Evolutionary conservation across 805 yeast genomes (phyloP), one percentile per base, ranked within the genome.

Genomic region (Candida oleophila): DNA sequence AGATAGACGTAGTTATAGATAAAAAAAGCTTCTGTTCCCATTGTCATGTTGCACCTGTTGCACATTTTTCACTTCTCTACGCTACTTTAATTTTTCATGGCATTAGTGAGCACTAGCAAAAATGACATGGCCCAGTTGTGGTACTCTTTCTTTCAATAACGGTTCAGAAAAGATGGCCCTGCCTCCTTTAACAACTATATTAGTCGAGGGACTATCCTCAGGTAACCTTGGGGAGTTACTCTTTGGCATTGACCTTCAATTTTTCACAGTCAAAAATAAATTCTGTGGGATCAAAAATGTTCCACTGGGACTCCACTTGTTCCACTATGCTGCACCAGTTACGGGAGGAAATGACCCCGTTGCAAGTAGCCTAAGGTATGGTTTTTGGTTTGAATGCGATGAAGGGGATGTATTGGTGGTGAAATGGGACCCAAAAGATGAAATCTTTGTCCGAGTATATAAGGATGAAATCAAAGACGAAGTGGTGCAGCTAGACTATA

Each of bases 281-380:
- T 63, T 78, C 20, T 65, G 61, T 47, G 88, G 88, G 1, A 69
- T 83, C 50, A 81, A 80, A 51, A 59, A 63, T 15, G 64, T 83
- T 3, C 72, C 79, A 0, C 47, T 58, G 3, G 88, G 88, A 0
- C 41, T 72, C 0, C 89, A 83, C 59, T 60, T 81, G 1, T 52
- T 83, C 11, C 88, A 83, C 59, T 73, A 77, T 62, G 76, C 80
- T 0, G 60, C 49, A 3, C 59, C 61, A 3, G 30, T 48, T 7
- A 21, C 22, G 1, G 41, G 18, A 14, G 44, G 45, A 15, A 39
- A 28, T 14, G 41, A 42, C 12, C 15, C 28, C 12, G 22, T 36
- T 4, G 20, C 22, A 22, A 11, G 40, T 51, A 52, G 57, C 55
- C 44, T 62, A 44, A 35, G 78, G 68, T 53, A 61, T 66, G 53